These are phyloP conservation scores for Blastobotrys parvus DNA, from an alignment of 805 yeast genomes.

Conservation along the genomic window DNA sequence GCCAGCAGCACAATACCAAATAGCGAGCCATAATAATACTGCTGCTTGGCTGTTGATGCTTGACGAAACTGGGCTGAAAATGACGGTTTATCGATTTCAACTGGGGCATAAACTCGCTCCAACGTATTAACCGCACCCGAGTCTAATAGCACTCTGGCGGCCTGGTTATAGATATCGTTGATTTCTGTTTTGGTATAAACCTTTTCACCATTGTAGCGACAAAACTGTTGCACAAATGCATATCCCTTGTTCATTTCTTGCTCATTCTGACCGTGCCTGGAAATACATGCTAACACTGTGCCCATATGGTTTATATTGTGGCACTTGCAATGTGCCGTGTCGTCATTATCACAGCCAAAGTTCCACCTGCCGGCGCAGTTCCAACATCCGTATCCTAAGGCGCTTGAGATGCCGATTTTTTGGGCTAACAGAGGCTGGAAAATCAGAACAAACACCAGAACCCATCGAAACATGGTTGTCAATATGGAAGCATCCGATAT, in stretches of 20 bases:
- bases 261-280: conserved; percentile 15
- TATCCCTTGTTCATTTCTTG: conserved; percentile 21
- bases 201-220: conserved; percentile 24
- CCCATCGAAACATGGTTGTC: too few species aligned
- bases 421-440: conserved; percentile 17
- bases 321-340: conserved; percentile 21
- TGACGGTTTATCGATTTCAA: conserved; percentile 3
- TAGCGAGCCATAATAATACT: conserved; percentile 23
- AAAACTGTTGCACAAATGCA: conserved; percentile 20
- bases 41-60: conserved; percentile 22
- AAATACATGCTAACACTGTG: conserved; percentile 25
- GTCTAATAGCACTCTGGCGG: not conserved
- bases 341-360: conserved; percentile 20
- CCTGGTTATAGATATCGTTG: conserved; percentile 11
- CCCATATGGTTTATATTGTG: conserved; percentile 22
- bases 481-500: too few species aligned
- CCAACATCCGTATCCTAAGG: conserved; percentile 27
- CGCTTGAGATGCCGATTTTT: conserved; percentile 25
- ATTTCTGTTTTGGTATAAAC: conserved; percentile 19
- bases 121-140: conserved; percentile 3
- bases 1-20: conserved; percentile 25
- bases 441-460: too few species aligned
- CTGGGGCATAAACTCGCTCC: conserved; percentile 10
- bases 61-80: conserved; percentile 15
- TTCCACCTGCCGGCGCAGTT: conserved; percentile 25